Conservation (phyloP, 768 basidiomycete species). For the Amanita rubescens region DNA sequence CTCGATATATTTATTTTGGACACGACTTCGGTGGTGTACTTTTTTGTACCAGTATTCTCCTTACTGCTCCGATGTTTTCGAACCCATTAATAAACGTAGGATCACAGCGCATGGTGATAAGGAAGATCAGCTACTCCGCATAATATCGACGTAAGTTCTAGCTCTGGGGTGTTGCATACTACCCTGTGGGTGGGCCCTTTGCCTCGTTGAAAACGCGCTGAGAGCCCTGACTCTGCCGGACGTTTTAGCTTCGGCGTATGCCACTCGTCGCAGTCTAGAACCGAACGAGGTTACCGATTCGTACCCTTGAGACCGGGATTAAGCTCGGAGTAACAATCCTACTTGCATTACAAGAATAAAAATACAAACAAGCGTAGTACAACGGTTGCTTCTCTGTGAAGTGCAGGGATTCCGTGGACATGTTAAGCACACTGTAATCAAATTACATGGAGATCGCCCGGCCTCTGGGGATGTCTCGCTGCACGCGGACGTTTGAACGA, state of each 20-base stretch:
- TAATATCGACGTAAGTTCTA: background rate
- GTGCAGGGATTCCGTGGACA: background rate
- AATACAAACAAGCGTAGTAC: slow-evolving; percentile 3
- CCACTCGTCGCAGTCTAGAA: background rate
- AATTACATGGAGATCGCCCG: slow-evolving; percentile 79
- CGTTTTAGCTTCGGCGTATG: background rate
- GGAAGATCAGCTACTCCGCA: background rate
- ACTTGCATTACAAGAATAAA: background rate
- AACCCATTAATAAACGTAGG: slow-evolving; percentile 20
- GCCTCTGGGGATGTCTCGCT: slow-evolving; percentile 58
- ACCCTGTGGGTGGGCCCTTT: background rate
- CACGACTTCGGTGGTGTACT: background rate
- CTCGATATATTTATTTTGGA: background rate
- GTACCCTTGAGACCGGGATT: background rate
- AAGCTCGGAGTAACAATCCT: background rate
- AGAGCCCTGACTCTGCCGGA: background rate
- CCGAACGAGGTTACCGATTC: background rate
- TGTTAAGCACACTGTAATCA: slow-evolving; percentile 15
- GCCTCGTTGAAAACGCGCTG: slow-evolving; percentile 7
- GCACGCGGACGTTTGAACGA: slow-evolving; percentile 55
- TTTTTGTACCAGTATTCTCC: background rate
- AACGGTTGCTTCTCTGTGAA: background rate
- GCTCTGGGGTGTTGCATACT: background rate
- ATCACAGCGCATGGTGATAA: slow-evolving; percentile 24
- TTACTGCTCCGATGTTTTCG: background rate